Evolutionary conservation across 176 grass and related monocot genomes (phyloP).

Genomic region (Eleusine coracana): DNA sequence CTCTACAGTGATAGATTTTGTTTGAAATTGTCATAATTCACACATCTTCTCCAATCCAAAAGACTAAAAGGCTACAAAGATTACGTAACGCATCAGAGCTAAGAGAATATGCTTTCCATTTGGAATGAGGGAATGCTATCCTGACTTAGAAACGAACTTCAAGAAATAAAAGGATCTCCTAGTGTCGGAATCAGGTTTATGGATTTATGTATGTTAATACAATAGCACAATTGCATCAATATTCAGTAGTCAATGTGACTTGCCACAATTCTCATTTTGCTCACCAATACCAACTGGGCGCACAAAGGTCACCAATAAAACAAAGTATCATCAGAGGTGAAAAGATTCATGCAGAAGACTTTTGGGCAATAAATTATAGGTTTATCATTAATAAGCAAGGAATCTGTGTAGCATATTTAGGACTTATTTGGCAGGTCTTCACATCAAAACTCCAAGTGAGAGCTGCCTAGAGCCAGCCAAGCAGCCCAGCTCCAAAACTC

Average conservation of each 20-base stretch:
- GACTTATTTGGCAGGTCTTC: not conserved
- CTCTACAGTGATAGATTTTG: not conserved
- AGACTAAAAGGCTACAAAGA: not conserved
- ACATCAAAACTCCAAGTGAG: too few relatives aligned
- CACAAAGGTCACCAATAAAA: not conserved
- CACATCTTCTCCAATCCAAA: not conserved
- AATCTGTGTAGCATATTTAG: slow-evolving; percentile 34
- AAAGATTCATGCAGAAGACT: slow-evolving; percentile 11
- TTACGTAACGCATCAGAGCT: not conserved
- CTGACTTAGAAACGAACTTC: not conserved
- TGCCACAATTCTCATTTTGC: not conserved
- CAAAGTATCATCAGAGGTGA: slow-evolving; percentile 17
- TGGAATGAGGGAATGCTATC: not conserved
- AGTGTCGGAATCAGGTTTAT: not conserved
- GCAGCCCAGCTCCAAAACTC: too few relatives aligned
- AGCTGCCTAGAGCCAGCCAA: too few relatives aligned
- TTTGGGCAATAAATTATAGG: slow-evolving; percentile 8
- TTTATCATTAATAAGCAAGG: slow-evolving; percentile 14
- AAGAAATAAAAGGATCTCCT: not conserved
- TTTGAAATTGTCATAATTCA: not conserved
- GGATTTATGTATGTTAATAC: not conserved
- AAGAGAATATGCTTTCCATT: slow-evolving; percentile 29
- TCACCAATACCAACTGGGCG: not conserved
- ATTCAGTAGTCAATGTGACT: not conserved
- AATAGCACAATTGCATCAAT: not conserved